Evolutionary conservation across 257 asterid genomes (phyloP), one percentile per base, ranked within the genome.

Genomic region (Forsythia viridissima): DNA sequence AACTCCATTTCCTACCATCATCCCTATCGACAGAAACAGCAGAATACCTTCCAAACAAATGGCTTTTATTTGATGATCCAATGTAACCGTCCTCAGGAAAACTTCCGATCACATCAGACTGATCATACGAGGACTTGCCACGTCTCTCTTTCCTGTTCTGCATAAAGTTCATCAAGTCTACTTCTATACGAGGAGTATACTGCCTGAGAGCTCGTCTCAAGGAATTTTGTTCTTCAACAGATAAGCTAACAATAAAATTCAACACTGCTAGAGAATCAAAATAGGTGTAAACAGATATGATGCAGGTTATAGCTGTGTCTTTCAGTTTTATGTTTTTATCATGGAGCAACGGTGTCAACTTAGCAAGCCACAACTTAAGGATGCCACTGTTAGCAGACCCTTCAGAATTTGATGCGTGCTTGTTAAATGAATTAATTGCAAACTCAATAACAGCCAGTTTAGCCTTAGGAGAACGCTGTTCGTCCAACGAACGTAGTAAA

Each of bases 391-490:
- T 96, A 77, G 92, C 89, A 74, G 90, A 90, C 67, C 96, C 97
- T 79, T 96, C 98, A 75, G 94, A 85, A 78, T 76, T 91, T 55
- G 94, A 85, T 37, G 89, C 75, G 75, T 96, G 97, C 83, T 92
- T 93, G 88, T 92, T 92, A 69, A 96, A 92, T 7, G 99, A 96
- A 79, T 92, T 92, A 78, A 92, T 90, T 70, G 98, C 92, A 74
- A 96, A 96, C 85, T 96, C 98, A 72, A 96, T 93, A 44, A 93
- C 98, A 44, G 99, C 99, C 87, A 96, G 84, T 83, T 96, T 96
- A 38, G 99, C 99, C 88, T 96, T 96, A 65, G 99, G 99, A 70
- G 99, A 96, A 37, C 99, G 99, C 73, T 96, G 99, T 86, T 96
- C 99, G 63, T 96, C 99, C 82, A 96, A 80, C 0, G 99, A 96